Percentiles rank a stretch among this genome's conserved stretches.
Evolutionary conservation across 208 protist genomes (phyloP).

Genomic region (Leishmania gerbilli): DNA sequence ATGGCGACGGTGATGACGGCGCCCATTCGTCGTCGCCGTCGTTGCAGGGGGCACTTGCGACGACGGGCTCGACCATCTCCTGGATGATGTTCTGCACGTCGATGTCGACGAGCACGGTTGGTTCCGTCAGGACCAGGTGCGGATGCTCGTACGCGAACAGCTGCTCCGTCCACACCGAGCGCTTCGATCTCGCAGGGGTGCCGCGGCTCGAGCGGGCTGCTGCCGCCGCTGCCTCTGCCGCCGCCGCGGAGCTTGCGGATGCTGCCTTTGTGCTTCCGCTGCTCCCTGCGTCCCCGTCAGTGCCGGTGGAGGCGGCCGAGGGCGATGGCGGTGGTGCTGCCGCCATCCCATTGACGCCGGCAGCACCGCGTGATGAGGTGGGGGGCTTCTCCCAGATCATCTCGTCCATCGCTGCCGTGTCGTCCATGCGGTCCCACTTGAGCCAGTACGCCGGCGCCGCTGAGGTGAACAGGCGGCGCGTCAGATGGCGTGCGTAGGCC

Average conservation of each 20-base stretch:
- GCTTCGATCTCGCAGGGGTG: background rate
- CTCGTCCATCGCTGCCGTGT: conserved; percentile 35
- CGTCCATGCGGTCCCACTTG: conserved; percentile 32
- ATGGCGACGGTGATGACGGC: background rate
- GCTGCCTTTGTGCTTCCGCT: too few species aligned
- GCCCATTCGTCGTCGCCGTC: background rate
- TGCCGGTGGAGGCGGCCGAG: background rate
- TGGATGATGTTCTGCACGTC: conserved; percentile 21
- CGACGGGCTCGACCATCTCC: conserved; percentile 3
- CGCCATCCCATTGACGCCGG: background rate
- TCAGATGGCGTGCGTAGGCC: conserved; percentile 22
- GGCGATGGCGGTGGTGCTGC: background rate
- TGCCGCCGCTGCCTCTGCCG: too few species aligned
- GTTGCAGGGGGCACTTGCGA: background rate
- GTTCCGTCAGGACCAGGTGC: conserved; percentile 16
- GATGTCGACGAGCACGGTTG: conserved; percentile 25
- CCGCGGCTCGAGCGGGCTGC: conserved; percentile 1
- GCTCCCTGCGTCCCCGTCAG: background rate
- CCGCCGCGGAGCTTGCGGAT: background rate
- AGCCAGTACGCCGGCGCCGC: conserved; percentile 30
- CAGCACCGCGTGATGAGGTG: background rate
- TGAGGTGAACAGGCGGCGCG: conserved; percentile 25
- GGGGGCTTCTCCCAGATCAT: conserved; percentile 18
- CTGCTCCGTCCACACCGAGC: conserved; percentile 30
- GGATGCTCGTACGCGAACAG: conserved; percentile 33